Base-by-base conservation (phyloP, 2,329 filamentous ascomycete genomes). In the Raffaelea arxii region DNA sequence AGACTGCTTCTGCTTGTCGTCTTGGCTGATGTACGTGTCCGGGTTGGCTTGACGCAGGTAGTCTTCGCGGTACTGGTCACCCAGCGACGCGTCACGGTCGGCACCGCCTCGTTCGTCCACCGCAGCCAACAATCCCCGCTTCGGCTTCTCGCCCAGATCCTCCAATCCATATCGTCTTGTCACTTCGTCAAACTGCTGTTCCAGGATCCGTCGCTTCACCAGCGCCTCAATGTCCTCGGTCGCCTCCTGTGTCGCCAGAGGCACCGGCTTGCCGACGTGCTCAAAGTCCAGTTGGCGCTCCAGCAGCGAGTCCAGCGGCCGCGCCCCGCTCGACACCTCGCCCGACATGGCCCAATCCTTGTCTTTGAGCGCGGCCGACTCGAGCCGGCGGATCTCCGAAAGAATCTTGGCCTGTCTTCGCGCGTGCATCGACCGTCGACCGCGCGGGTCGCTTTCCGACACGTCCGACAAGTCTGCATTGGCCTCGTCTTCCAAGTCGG, bases 201-300 rank as follows among this genome's bases (percentile, higher is more conserved):
- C 82, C 14, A 97, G 69, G 55, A 98, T 96, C 43, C 92, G 84
- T 35, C 88, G 80, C 67, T 97, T 97, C 69, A 98, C 90, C 49
- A 98, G 77, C 27, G 86, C 84, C 65, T 98, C 92, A 48, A 98
- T 94, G 56, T 82, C 82, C 63, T 96, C 90, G 46, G 82, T 94
- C 36, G 94, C 75, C 63, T 96, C 90, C 37, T 86, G 83, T 0
- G 92, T 97, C 61, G 96, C 89, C 50, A 97, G 86, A 2, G 91
- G 88, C 1, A 97, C 84, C 1, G 92, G 91, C 63, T 97, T 98
- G 59, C 92, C 92, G 21, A 87, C 80, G 57, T 94, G 82, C 66
- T 98, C 92, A 60, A 97, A 98, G 54, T 97, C 91, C 23, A 98
- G 76, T 57, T 97, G 89, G 66, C 97, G 81, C 60, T 97, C 90